Evolutionary conservation across 768 basidiomycete genomes (phyloP).

Genomic region (Phaeotremella skinneri): DNA sequence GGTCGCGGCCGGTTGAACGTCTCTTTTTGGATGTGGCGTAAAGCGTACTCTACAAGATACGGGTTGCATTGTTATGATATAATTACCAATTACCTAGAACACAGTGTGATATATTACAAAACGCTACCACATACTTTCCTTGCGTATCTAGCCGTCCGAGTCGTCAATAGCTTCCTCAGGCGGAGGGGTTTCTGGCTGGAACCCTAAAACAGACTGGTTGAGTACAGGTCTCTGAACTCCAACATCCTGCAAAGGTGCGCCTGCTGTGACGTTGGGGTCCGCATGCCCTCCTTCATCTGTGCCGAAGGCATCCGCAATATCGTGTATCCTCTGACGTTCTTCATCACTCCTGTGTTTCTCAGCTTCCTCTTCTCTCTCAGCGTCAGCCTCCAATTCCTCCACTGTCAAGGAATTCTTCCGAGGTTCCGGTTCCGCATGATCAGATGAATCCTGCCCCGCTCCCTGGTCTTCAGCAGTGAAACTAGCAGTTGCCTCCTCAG

Average conservation of each 20-base stretch:
- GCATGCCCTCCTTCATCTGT: conserved; percentile 4
- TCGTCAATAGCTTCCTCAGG: conserved; percentile 27
- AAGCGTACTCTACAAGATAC: too few species aligned
- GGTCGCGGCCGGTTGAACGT: too few species aligned
- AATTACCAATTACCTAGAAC: too few species aligned
- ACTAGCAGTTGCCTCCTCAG: conserved; percentile 12
- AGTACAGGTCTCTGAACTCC: background rate
- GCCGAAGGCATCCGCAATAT: background rate
- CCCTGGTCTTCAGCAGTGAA: conserved; percentile 11
- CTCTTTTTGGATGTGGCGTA: too few species aligned
- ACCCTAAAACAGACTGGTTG: conserved; percentile 16
- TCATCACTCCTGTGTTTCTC: background rate
- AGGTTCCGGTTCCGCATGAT: conserved; percentile 5
- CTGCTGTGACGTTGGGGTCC: background rate
- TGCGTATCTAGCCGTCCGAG: conserved; percentile 14
- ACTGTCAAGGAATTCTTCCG: conserved; percentile 37
- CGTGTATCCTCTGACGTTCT: background rate
- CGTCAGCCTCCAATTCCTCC: conserved; percentile 38
- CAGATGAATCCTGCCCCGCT: conserved; percentile 4
- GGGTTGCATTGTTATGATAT: too few species aligned
- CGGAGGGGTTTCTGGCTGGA: conserved; percentile 19
- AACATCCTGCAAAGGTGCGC: background rate
- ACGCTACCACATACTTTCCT: background rate
- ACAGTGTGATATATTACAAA: too few species aligned
- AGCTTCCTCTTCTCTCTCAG: conserved; percentile 30